Evolutionary conservation across 257 asterid genomes (phyloP), one percentile per base, ranked within the genome.

Genomic region (Verbascum thapsus): DNA sequence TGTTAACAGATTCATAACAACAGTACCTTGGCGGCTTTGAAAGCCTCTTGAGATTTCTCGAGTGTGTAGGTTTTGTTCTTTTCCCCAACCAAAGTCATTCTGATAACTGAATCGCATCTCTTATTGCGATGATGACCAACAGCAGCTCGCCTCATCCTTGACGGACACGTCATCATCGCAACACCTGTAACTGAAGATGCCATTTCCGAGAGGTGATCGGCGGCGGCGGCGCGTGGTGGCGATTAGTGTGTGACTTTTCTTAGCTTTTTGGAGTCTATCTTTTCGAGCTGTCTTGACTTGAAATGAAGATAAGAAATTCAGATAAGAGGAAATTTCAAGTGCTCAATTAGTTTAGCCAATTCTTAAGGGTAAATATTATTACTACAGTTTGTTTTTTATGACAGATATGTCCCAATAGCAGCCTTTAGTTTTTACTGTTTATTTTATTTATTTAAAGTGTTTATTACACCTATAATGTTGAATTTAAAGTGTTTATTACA

Each of bases 31-130:
- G 99, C 99, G 68, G 85, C 84, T 53, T 50, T 80, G 77, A 94
- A 94, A 69, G 99, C 99, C 73, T 90, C 96, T 73, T 94, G 95
- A 19, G 99, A 94, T 48, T 94, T 94, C 50, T 81, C 69, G 45
- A 94, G 83, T 19, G 96, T 87, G 80, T 67, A 94, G 19, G 92
- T 63, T 60, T 85, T 85, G 80, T 85, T 80, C 87, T 86, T 82
- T 72, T 87, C 96, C 58, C 74, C 95, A 34, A 82, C 78, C 58
- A 82, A 63, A 20, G 95, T 70, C 96, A 91, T 86, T 50, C 83
- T 85, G 53, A 88, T 74, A 52, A 79, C 52, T 8, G 85, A 63
- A 45, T 80, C 50, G 19, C 77, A 64, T 10, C 74, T 79, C 75
- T 38, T 67, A 13, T 49, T 83, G 23, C 76, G 83, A 63, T 38